A percentile compares a stretch with the other conserved stretches of the same genome.
These are phyloP conservation scores for Alternaria panax DNA, from an alignment of 2,329 filamentous ascomycete species.

Conservation along the genomic window DNA sequence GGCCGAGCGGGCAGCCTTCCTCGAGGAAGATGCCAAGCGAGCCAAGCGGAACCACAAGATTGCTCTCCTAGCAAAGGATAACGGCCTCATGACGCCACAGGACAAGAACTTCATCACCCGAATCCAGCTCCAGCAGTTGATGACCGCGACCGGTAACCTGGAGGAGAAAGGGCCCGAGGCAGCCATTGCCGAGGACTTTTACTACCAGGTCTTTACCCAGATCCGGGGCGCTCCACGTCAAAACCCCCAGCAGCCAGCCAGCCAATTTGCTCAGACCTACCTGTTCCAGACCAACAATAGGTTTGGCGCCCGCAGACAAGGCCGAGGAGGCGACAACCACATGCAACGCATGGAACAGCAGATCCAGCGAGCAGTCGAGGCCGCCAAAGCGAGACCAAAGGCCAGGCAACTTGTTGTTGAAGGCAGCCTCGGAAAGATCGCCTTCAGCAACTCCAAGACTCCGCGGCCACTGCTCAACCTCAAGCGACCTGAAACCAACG, in stretches of 20 bases:
- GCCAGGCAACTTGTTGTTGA: slow-evolving; percentile 97
- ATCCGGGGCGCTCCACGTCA: slow-evolving; percentile 89
- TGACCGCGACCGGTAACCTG: slow-evolving; percentile 87
- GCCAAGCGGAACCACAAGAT: slow-evolving; percentile 99
- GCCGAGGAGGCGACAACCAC: slow-evolving; percentile 90
- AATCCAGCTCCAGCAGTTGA: slow-evolving; percentile 95
- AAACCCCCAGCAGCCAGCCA: slow-evolving; percentile 90
- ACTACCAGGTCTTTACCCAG: slow-evolving; percentile 96
- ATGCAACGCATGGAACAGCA: slow-evolving; percentile 99
- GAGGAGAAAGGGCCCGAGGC: slow-evolving; percentile 81
- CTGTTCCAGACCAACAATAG: slow-evolving; percentile 92
- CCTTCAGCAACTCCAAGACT: slow-evolving; percentile 98
- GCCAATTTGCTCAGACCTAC: slow-evolving; percentile 97
- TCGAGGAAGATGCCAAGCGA: slow-evolving; percentile 91
- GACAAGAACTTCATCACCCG: slow-evolving; percentile 99
- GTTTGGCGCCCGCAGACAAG: slow-evolving; percentile 77
- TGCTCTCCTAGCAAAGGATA: slow-evolving; percentile 88
- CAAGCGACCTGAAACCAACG: slow-evolving; percentile 78
- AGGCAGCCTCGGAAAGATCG: slow-evolving; percentile 95
- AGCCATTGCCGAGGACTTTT: slow-evolving; percentile 90
- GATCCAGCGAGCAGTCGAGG: slow-evolving; percentile 94
- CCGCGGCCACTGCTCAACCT: slow-evolving; percentile 95
- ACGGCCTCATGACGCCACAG: slow-evolving; percentile 97
- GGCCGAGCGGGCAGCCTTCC: slow-evolving; percentile 80
- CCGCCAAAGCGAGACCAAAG: slow-evolving; percentile 96